Base-by-base conservation (phyloP, 2,329 filamentous ascomycete species). In the Colletotrichum liaoningense region DNA sequence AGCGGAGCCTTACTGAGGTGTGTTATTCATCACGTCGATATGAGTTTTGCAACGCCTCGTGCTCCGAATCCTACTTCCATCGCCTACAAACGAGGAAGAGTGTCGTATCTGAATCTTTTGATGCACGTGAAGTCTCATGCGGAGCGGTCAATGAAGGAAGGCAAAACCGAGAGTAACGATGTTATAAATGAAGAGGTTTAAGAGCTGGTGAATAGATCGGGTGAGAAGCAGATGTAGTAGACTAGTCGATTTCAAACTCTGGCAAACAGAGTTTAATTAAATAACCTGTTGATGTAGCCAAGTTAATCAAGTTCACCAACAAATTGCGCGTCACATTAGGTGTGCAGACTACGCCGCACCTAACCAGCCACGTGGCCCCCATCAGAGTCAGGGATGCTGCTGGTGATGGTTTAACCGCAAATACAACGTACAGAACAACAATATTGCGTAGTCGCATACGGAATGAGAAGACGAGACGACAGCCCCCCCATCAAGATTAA, bases 361-460 rank as follows among this genome's bases (percentile, higher is more conserved):
- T 42, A 19, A 16, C 52, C 30, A 54, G 58, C 65, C 65, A 63
- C 69, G 69, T 52, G 65, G 63, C 35, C 42, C 19, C 49, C 56
- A 9, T n/a, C 35, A 57, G 26, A 56, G 24, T 14, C 49, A 66
- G 26, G 63, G 24, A 11, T 49, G 3, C 24, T 59, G 30, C 16
- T 35, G 62, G 35, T 54, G 19, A 35, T 12, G 33, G 33, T 2
- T 35, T 35, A 9, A 35, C 30, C 8, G n/a, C 35, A n/a, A n/a
- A 16, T 24, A 38, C 6, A 35, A 60, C 14, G 33, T 1, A 35
- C 7, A 46, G 19, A 12, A 38, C 33, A n/a, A 22, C 30, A 38
- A 42, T 14, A 35, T 70, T 70, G 33, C 68, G 62, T 59, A 55
- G 22, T 38, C 16, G 55, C 33, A 14, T 14, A 54, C 55, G 42